Percentiles rank a stretch among this genome's conserved stretches.
These are phyloP conservation scores for Coniochaeta ligniaria DNA, from an alignment of 2,329 filamentous ascomycete genomes.

Conservation along the genomic window DNA sequence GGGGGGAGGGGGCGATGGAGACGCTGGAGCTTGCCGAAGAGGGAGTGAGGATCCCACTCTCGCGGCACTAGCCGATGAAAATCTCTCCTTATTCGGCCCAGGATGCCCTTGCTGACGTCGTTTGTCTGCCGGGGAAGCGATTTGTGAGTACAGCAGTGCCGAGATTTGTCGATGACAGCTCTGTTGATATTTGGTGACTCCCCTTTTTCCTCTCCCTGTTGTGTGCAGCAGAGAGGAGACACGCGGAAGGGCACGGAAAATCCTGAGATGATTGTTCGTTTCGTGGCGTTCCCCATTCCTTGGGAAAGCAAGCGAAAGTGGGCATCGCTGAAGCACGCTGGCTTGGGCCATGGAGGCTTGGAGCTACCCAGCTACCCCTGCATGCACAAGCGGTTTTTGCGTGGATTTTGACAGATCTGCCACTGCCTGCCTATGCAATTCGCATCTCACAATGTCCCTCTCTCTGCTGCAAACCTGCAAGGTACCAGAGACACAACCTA, in stretches of 20 bases:
- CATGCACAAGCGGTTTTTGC: neutral
- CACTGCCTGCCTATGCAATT: neutral
- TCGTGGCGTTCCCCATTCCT: neutral
- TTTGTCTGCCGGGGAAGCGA: neutral
- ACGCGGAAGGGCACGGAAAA: neutral
- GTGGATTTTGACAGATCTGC: neutral
- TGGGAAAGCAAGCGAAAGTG: neutral
- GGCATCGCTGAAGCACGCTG: neutral
- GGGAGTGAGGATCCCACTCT: neutral
- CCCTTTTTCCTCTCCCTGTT: neutral
- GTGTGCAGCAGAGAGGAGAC: neutral
- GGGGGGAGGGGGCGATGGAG: neutral
- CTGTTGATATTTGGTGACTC: neutral
- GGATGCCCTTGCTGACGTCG: neutral
- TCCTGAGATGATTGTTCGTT: neutral
- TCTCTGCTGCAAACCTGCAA: neutral
- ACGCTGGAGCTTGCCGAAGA: neutral
- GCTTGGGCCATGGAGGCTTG: neutral
- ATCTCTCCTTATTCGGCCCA: neutral
- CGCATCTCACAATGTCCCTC: neutral
- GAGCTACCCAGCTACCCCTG: neutral
- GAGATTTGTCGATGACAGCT: neutral
- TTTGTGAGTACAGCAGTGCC: neutral
- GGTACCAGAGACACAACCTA: neutral
- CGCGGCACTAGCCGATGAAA: neutral